phyloP scores from a whole-genome alignment of 2,329 filamentous ascomycete genomes.

The Neurospora sp. region DNA sequence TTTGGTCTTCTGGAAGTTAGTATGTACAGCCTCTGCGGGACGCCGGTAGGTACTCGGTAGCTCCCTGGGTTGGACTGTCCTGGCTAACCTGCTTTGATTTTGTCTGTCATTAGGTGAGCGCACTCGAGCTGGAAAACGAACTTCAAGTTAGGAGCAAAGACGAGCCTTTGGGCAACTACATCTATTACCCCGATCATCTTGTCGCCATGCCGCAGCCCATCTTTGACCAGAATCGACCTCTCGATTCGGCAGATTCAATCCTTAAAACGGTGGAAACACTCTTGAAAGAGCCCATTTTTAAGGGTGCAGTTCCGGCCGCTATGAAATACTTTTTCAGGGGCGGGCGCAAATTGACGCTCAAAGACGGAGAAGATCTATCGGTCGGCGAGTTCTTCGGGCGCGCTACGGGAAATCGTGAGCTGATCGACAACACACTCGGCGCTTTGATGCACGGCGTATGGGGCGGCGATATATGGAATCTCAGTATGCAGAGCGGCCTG shows the following conservation, averaged over 20 bases:
- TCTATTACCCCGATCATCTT: constrained; percentile 83
- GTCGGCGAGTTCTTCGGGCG: constrained; percentile 56
- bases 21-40: constrained; percentile 30
- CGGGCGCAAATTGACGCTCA: constrained; percentile 13
- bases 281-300: constrained; percentile 46
- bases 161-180: constrained; percentile 52
- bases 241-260: constrained; percentile 23
- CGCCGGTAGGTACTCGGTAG: neutral
- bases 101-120: constrained; percentile 7
- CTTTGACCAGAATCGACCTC: neutral
- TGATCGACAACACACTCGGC: constrained; percentile 66
- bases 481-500: constrained; percentile 62
- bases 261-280: constrained; percentile 24
- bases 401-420: constrained; percentile 21
- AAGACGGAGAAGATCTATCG: constrained; percentile 52
- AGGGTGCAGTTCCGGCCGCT: constrained; percentile 22
- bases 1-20: constrained; percentile 60
- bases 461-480: constrained; percentile 73
- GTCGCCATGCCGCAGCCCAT: constrained; percentile 40
- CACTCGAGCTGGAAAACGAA: constrained; percentile 40
- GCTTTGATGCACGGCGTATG: constrained; percentile 81
- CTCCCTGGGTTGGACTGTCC: neutral
- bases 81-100: constrained; percentile 36
- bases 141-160: constrained; percentile 38
- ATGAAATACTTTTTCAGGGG: neutral